These are phyloP conservation scores for Chytridium lagenaria DNA, from an alignment of 371 early-diverging fungal genomes.

Conservation along the genomic window DNA sequence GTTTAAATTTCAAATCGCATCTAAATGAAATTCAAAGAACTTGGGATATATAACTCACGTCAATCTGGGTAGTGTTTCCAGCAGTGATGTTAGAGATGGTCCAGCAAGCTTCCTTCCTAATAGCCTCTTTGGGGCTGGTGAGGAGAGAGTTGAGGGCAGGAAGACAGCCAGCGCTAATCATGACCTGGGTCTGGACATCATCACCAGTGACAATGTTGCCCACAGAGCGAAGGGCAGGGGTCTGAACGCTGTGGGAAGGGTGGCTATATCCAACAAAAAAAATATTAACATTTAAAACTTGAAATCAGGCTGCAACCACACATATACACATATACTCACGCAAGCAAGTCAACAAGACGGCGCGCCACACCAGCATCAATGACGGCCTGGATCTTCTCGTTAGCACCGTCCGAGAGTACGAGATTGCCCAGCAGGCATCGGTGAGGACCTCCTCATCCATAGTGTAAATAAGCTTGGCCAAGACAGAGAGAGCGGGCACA, in stretches of 20 bases:
- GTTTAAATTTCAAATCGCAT: no score
- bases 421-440: conserved; percentile 99
- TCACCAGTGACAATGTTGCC: conserved; percentile 99
- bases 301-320: background rate
- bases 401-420: conserved; percentile 97
- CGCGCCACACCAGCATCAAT: conserved; percentile 94
- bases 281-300: no score
- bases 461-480: conserved; percentile 87
- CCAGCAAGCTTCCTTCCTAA: conserved; percentile 99
- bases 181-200: conserved; percentile 95
- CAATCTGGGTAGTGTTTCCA: conserved; percentile 96
- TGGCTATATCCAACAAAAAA: no score
- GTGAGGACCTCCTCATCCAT: conserved; percentile 96
- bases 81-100: conserved; percentile 99
- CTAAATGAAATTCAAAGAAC: no score
- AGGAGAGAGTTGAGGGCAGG: conserved; percentile 83
- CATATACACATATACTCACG: conserved; percentile 53
- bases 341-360: conserved; percentile 91
- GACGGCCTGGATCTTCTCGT: conserved; percentile 96
- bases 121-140: conserved; percentile 86
- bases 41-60: conserved; percentile 60
- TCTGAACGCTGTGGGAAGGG: conserved; percentile 85
- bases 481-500: conserved; percentile 83
- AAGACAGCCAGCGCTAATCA: conserved; percentile 91
- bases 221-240: conserved; percentile 97